Base-by-base conservation (phyloP, 2,329 filamentous ascomycete species). In the Trichothecium roseum region DNA sequence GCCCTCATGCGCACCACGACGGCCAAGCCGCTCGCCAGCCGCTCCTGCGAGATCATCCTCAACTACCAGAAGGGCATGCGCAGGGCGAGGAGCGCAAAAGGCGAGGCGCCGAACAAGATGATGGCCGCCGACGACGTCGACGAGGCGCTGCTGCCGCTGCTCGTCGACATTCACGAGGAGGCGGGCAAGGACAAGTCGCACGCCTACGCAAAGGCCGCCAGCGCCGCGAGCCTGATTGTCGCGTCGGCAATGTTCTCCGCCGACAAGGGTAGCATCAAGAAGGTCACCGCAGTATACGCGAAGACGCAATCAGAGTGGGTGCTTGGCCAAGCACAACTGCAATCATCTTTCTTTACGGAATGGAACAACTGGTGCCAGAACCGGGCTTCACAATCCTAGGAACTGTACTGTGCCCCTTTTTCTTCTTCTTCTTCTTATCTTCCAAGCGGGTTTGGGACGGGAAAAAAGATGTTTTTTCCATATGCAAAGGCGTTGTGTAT, bases 321-420 rank as follows among this genome's bases (percentile, higher is more conserved):
- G 40, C 57, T 69, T 44, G 71, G 71, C 24, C 66, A 69, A 49
- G 67, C 66, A 30, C 72, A 69, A 55, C 64, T 84, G 32, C 77
- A 80, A 56, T 66, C 70, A 16, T 66, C 66, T 1, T 81, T 86
- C 56, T 83, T 84, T 46, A 65, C 66, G 3, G 80, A 85, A 41
- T 86, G 80, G 79, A 67, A 78, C 43, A 84, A 84, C 50, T 87
- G 82, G 82, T 78, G 70, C 50, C 65, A 70, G 52, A 69, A 64
- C 37, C 59, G 66, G 47, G 62, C 62, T 12, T 53, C 55, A 18
- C 52, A 57, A 12, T 14, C 22, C 29, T 4, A 15, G 30, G 10
- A 30, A 38, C 27, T 24, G 29, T 37, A 24, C 37, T 35, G 31
- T n/a, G 24, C 26, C 17, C 30, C n/a, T 27, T 32, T 15, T 20